Base-by-base conservation (phyloP, 345 rosid genomes). In the Fremontodendron californicum region DNA sequence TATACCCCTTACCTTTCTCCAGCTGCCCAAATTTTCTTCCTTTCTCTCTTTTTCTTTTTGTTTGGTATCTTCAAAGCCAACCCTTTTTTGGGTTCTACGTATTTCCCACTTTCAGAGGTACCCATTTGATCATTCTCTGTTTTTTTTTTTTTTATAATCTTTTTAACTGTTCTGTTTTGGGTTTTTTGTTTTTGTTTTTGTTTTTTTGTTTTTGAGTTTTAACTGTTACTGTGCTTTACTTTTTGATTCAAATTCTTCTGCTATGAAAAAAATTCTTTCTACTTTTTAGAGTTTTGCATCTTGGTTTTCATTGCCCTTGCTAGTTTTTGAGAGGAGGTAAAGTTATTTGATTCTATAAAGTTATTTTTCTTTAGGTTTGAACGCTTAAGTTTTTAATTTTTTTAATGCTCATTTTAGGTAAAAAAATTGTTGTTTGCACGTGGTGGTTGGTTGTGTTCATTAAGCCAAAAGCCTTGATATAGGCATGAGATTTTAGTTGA, bases 381-480 rank as follows among this genome's bases (percentile, higher is more conserved):
- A 71, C n/a, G 49, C 60, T 71, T 71, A 31, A 48, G 57, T 35
- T 18, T 48, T 49, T 71, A n/a, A n/a, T n/a, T n/a, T n/a, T n/a
- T n/a, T n/a, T n/a, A n/a, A 48, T 71, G 60, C 42, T 31, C 43
- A 43, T 31, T 48, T 71, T 48, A 18, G 74, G 74, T 71, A 2
- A 15, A 49, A 49, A 48, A 48, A 3, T 29, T 71, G 74, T 19
- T 48, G 74, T 19, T 71, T 49, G 60, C 61, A 71, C 43, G n/a
- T 71, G 75, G 61, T 31, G 42, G 74, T 70, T 29, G 74, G 9
- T 70, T 48, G 58, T 25, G 21, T 69, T 48, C 74, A 29, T 70
- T 18, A 70, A 70, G 9, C 60, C 60, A 48, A 48, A 48, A 70
- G 58, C 21, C 73, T 27, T 69, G 40, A 27, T 18, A 21, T 70